phyloP scores from a whole-genome alignment of 805 yeast genomes.

The Kodamaea jinghongensis region DNA sequence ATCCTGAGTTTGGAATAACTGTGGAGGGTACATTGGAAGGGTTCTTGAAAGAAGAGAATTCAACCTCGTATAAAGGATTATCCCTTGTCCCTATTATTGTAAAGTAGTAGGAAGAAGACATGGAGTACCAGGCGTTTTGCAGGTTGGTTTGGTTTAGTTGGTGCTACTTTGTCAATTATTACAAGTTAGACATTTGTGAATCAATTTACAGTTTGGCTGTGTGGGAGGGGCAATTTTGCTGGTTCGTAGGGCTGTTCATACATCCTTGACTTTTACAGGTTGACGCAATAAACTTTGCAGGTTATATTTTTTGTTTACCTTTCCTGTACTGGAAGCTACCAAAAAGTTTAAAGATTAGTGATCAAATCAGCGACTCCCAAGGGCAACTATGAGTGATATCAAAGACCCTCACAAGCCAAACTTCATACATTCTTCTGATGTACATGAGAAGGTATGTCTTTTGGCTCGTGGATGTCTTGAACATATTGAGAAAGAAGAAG shows the following conservation, averaged over 20 bases:
- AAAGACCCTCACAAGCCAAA: conserved; percentile 37
- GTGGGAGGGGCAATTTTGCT: no score
- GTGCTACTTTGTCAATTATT: no score
- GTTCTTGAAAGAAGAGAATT: conserved; percentile 66
- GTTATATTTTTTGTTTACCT: no score
- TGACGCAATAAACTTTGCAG: no score
- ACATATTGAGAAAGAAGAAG: neutral
- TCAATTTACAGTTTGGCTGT: no score
- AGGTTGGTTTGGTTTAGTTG: conserved; percentile 1
- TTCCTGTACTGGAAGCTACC: no score
- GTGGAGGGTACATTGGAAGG: conserved; percentile 7
- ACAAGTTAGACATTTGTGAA: no score
- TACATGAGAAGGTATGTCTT: conserved; percentile 21
- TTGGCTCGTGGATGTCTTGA: conserved; percentile 2
- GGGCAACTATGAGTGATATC: conserved; percentile 2
- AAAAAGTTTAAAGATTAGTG: no score
- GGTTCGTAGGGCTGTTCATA: no score
- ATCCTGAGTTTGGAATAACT: conserved; percentile 8
- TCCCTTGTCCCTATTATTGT: conserved; percentile 86
- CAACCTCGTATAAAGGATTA: conserved; percentile 82
- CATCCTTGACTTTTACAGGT: no score
- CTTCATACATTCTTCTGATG: conserved; percentile 37
- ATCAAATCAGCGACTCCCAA: no score
- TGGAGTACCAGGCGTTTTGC: neutral
- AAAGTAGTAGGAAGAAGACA: conserved; percentile 64